Conservation (phyloP, 192 early-diverging fungal genomes). For the Entomortierella beljakovae region DNA sequence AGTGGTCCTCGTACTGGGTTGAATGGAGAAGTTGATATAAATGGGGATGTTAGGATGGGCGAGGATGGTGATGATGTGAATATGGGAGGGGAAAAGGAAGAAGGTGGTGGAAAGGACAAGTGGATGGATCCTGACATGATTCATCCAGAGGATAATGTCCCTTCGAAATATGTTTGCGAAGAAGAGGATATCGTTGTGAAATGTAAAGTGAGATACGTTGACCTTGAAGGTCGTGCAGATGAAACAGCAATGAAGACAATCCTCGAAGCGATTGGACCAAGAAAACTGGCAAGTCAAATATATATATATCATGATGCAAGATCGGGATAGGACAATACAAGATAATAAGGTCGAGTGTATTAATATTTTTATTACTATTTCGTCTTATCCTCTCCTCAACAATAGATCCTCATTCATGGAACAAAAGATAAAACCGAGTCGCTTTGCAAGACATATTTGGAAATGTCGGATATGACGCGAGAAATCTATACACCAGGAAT, state of each 20-base stretch:
- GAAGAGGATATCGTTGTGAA: constrained; percentile 69
- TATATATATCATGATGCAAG: no score
- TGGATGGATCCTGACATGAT: constrained; percentile 63
- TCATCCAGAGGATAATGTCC: constrained; percentile 67
- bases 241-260: constrained; percentile 89
- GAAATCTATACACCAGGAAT: constrained; percentile 86
- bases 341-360: no score
- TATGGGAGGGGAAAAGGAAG: constrained; percentile 20
- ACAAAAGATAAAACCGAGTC: constrained; percentile 74
- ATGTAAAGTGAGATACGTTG: constrained; percentile 87
- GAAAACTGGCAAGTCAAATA: constrained; percentile 75
- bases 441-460: constrained; percentile 71
- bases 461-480: constrained; percentile 77
- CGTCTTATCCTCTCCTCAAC: not conserved
- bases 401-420: constrained; percentile 88
- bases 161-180: constrained; percentile 82
- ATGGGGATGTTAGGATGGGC: constrained; percentile 41
- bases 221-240: constrained; percentile 93
- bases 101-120: constrained; percentile 38
- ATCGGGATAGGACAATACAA: no score
- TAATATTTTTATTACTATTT: constrained; percentile 29
- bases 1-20: constrained; percentile 5
- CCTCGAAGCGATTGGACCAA: constrained; percentile 79
- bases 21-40: constrained; percentile 33
- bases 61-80: constrained; percentile 27